A percentile compares a stretch with the other conserved stretches of the same genome.
phyloP scores from a whole-genome alignment of 129 eudicot genomes.

The Tagetes patula region DNA sequence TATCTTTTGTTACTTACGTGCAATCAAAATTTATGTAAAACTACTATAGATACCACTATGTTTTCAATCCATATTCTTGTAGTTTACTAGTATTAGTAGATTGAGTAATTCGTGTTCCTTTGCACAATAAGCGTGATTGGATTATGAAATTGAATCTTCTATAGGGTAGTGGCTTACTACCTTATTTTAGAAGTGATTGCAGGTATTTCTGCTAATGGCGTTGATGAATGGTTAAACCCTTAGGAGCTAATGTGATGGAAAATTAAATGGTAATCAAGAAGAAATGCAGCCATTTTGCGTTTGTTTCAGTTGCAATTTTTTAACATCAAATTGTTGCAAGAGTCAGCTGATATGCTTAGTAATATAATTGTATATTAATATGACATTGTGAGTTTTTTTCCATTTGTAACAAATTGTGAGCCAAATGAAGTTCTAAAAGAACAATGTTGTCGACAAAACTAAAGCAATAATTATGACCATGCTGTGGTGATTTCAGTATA shows the following conservation, averaged over 20 bases:
- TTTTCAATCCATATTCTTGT: background rate
- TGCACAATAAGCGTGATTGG: background rate
- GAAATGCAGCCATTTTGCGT: background rate
- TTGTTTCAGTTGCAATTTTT: conserved; percentile 1
- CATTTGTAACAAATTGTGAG: conserved; percentile 13
- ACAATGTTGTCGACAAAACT: background rate
- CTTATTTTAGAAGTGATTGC: background rate
- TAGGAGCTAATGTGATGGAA: conserved; percentile 16
- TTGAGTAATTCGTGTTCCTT: conserved; percentile 1
- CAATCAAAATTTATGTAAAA: background rate
- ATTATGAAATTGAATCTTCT: background rate
- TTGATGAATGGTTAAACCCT: conserved; percentile 1
- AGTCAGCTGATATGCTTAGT: background rate
- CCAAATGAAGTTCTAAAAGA: conserved; percentile 4
- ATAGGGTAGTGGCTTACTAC: background rate
- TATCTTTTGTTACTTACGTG: background rate
- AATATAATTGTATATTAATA: background rate
- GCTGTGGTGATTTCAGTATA: background rate
- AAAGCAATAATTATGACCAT: conserved; percentile 14
- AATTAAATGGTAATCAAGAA: conserved; percentile 2
- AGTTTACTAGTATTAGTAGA: background rate
- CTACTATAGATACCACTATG: conserved; percentile 1
- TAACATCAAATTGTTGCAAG: background rate
- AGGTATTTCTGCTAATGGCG: background rate
- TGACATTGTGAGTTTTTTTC: background rate